Evolutionary conservation across 2,329 filamentous ascomycete species (phyloP).

Genomic region (Epichloe gansuensis): DNA sequence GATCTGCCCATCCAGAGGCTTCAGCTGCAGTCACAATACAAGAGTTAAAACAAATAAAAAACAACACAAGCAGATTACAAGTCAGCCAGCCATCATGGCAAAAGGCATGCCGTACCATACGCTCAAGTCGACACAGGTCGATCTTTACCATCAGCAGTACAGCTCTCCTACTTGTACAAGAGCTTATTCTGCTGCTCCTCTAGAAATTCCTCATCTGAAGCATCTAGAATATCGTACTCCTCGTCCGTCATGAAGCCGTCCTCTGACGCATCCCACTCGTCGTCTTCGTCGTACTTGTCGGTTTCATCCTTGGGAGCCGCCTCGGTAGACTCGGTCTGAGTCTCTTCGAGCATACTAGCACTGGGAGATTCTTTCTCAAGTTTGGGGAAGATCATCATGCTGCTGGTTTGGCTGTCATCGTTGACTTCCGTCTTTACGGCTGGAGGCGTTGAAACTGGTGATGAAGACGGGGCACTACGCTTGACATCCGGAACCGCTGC

Average conservation of each 20-base stretch:
- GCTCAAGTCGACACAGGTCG: background rate
- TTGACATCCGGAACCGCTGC: conserved; percentile 12
- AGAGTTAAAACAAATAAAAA: background rate
- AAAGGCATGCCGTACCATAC: conserved; percentile 2
- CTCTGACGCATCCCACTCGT: conserved; percentile 51
- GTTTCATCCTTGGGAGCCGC: conserved; percentile 39
- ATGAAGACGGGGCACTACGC: conserved; percentile 11
- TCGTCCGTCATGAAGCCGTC: conserved; percentile 89
- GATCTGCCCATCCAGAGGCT: background rate
- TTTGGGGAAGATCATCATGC: conserved; percentile 92
- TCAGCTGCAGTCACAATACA: background rate
- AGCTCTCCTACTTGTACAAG: conserved; percentile 22
- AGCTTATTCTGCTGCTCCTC: conserved; percentile 38
- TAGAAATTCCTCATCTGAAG: conserved; percentile 75
- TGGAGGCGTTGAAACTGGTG: background rate
- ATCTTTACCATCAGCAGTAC: background rate
- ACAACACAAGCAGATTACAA: background rate
- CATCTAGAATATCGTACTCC: conserved; percentile 94
- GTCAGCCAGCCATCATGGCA: conserved; percentile 5
- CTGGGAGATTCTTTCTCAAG: conserved; percentile 86
- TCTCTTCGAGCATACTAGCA: conserved; percentile 60
- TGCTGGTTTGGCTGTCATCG: conserved; percentile 22
- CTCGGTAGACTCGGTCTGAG: conserved; percentile 37
- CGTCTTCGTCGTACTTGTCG: conserved; percentile 30
- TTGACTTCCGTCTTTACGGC: conserved; percentile 15